These are phyloP conservation scores for Apiospora pterosperma DNA, from an alignment of 2,329 filamentous ascomycete genomes.

Conservation along the genomic window DNA sequence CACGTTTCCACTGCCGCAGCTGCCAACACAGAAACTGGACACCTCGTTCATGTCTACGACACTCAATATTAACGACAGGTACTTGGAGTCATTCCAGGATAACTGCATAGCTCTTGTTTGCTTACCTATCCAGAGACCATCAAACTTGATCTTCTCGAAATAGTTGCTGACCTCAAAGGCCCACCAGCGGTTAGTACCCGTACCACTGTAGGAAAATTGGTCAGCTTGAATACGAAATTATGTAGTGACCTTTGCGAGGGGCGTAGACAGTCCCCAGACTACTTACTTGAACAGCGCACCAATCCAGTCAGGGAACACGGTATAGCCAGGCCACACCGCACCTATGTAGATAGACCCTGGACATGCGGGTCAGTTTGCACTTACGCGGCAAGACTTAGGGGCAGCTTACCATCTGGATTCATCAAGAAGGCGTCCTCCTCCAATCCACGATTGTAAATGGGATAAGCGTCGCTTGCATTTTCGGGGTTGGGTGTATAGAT, in stretches of 20 bases:
- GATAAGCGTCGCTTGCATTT: conserved; percentile 63
- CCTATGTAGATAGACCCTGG: conserved; percentile 48
- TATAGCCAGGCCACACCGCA: conserved; percentile 72
- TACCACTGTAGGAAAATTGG: conserved; percentile 27
- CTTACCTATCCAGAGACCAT: conserved; percentile 48
- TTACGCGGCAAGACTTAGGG: no score
- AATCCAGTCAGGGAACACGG: conserved; percentile 70
- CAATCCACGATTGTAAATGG: conserved; percentile 59
- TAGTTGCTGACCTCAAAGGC: conserved; percentile 56
- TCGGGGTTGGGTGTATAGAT: conserved; percentile 68
- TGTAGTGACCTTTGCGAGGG: not conserved
- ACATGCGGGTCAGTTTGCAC: not conserved
- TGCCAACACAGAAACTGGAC: conserved; percentile 65
- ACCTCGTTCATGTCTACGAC: conserved; percentile 52
- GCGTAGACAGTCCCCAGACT: no score
- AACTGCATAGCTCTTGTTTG: not conserved
- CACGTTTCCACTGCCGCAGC: conserved; percentile 64
- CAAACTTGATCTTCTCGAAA: conserved; percentile 48
- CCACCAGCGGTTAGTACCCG: conserved; percentile 67
- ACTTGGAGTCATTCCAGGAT: not conserved
- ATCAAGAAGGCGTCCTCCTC: conserved; percentile 52
- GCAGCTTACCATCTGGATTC: conserved; percentile 46
- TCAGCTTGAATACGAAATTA: not conserved
- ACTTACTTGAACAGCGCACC: conserved; percentile 51
- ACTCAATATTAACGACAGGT: not conserved